Evolutionary conservation across 1,139 yeast genomes (phyloP).

Genomic region (Pneumocystis oryctolagi): DNA sequence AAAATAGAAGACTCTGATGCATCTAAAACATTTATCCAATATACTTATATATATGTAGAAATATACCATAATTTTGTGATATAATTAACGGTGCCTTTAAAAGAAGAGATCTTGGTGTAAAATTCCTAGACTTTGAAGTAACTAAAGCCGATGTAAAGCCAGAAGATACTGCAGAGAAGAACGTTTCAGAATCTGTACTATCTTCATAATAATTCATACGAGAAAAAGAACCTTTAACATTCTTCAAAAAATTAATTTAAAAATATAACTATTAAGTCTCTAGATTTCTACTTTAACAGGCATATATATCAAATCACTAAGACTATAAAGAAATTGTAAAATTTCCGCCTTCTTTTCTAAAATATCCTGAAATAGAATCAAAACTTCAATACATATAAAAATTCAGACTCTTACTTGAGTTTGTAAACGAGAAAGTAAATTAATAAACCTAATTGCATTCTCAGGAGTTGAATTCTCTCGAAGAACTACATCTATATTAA

Average conservation of each 20-base stretch:
- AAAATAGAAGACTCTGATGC: slow-evolving; percentile 39
- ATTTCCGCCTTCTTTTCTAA: not conserved
- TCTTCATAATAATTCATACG: not conserved
- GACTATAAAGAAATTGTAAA: not conserved
- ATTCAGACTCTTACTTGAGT: not conserved
- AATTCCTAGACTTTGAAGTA: not conserved
- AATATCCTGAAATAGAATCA: not conserved
- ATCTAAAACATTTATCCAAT: slow-evolving; percentile 9
- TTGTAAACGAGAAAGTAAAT: slow-evolving; percentile 1
- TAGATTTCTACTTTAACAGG: not conserved
- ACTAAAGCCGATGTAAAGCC: not conserved
- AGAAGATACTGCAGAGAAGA: not conserved
- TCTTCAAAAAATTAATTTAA: not conserved
- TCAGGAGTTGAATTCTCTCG: not conserved
- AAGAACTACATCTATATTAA: not conserved
- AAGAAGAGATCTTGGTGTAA: not conserved
- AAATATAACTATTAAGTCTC: not conserved
- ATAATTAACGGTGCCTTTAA: not conserved
- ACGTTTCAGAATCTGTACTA: not conserved
- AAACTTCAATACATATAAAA: not conserved
- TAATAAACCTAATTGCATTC: not conserved
- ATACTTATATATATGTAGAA: not conserved
- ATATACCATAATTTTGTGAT: not conserved
- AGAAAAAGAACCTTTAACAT: not conserved
- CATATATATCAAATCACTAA: not conserved